A percentile compares a stretch with the other conserved stretches of the same genome.
phyloP scores from a whole-genome alignment of 805 yeast genomes.

The Komagataella populi region DNA sequence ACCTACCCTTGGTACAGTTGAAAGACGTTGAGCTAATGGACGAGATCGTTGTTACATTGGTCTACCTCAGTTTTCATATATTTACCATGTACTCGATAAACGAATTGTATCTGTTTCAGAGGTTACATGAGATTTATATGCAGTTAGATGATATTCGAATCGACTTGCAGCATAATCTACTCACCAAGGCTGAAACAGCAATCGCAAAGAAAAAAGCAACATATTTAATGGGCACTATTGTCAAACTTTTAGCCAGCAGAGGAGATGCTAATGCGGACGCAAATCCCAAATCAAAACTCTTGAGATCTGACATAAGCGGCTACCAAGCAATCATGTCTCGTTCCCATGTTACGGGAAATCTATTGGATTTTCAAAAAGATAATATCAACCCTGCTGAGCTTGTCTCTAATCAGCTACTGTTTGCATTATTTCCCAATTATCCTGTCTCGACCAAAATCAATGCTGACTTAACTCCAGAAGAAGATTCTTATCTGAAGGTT shows the following conservation, averaged over 20 bases:
- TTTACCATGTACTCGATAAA: constrained; percentile 61
- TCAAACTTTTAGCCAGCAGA: constrained; percentile 43
- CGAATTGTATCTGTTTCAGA: constrained; percentile 49
- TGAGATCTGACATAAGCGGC: constrained; percentile 24
- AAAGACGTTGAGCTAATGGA: constrained; percentile 30
- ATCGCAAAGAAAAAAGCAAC: constrained; percentile 37
- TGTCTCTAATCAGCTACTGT: constrained; percentile 53
- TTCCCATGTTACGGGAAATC: constrained; percentile 43
- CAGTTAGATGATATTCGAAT: constrained; percentile 47
- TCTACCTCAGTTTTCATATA: constrained; percentile 46
- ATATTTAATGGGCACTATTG: constrained; percentile 37
- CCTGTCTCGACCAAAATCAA: constrained; percentile 24
- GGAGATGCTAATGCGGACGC: constrained; percentile 19
- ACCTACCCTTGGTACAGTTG: constrained; percentile 13
- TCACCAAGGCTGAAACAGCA: constrained; percentile 38
- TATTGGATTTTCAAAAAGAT: constrained; percentile 22
- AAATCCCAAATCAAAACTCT: constrained; percentile 8
- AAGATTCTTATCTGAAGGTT: constrained; percentile 30
- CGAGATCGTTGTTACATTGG: constrained; percentile 45
- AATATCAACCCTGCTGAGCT: constrained; percentile 37
- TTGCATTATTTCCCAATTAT: constrained; percentile 62
- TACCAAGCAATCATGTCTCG: constrained; percentile 57
- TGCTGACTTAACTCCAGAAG: constrained; percentile 23
- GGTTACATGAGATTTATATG: constrained; percentile 36
- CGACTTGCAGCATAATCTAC: constrained; percentile 32